Evolutionary conservation across 805 yeast genomes (phyloP), one percentile per base, ranked within the genome.

Genomic region (Kazachstania viticola): DNA sequence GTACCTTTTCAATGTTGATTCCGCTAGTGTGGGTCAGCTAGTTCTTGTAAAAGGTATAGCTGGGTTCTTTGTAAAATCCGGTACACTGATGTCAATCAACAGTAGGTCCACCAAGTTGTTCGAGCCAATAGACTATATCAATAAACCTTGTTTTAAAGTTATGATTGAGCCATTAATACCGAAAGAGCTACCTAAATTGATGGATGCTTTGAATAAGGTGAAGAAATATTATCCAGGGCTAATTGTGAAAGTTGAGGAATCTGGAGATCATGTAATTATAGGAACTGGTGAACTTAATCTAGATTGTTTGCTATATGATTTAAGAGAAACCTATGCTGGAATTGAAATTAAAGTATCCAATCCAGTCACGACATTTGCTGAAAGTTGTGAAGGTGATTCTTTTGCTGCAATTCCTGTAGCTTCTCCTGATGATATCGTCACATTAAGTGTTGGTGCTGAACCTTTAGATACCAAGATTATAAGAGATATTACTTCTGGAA

Each of bases 231-330:
- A 82, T 48, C 67, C 79, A 8, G 78, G 85, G 3, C 64, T 75
- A 23, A 66, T 66, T 14, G 61, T 81, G n/a, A 73, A 68, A 40
- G 83, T 79, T 1, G 95, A 84, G 50, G 94, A 82, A 42, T 79
- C 87, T 31, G 95, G 96, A 2, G 96, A 85, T 45, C 83, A 79
- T 49, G 74, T 75, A 1, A 51, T 91, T 0, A 47, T 75, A 17
- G 95, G 91, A 0, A 71, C 83, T 8, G 98, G 98, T 5, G 97
- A 91, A 48, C 45, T 88, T 13, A 83, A 82, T 48, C 52, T 91
- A 56, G 97, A 91, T 53, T 81, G 91, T 43, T 59, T 80, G 16
- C 55, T 91, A 25, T 80, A 77, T 51, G 95, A 84, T 47, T 56
- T 91, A 27, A 62, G 96, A 40, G 52, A 61, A 17, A 60, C 71